These are phyloP conservation scores for Gaertneriomyces semiglobifer DNA, from an alignment of 192 early-diverging fungal species.

Conservation along the genomic window DNA sequence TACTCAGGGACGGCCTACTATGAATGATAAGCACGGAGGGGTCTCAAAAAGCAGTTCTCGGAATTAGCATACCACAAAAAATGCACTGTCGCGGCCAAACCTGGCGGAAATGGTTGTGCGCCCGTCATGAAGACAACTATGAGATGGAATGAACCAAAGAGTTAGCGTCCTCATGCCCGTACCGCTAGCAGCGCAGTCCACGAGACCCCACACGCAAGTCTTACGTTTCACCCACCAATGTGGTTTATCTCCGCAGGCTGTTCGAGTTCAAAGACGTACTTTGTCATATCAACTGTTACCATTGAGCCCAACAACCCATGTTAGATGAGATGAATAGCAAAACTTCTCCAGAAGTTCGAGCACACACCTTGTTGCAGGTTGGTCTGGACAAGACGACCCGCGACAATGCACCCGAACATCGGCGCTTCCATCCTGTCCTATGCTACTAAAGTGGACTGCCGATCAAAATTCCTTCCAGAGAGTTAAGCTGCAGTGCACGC, in stretches of 20 bases:
- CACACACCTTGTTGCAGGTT: conserved; percentile 74
- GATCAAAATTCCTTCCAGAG: too few relatives aligned
- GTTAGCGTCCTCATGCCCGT: not conserved
- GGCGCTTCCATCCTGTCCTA: not conserved
- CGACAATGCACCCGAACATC: conserved; percentile 88
- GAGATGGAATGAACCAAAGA: not conserved
- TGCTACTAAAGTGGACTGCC: too few relatives aligned
- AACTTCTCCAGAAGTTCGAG: not conserved
- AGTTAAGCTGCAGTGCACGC: too few relatives aligned
- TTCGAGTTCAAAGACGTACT: conserved; percentile 86
- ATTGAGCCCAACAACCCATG: not conserved
- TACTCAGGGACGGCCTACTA: conserved; percentile 29
- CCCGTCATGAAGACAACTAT: conserved; percentile 86
- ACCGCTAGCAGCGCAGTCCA: not conserved
- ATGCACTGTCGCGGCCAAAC: conserved; percentile 91
- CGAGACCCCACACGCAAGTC: not conserved
- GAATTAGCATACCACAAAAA: conserved; percentile 67
- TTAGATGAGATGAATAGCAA: not conserved
- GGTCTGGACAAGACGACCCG: conserved; percentile 86
- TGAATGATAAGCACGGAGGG: not conserved
- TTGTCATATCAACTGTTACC: conserved; percentile 43
- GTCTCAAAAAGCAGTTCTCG: conserved; percentile 2
- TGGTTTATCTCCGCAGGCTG: conserved; percentile 89
- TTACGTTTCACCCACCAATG: conserved; percentile 41
- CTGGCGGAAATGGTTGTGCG: conserved; percentile 78